Evolutionary conservation across 1,284 basidiomycete genomes (phyloP), one percentile per base, ranked within the genome.

Genomic region (Ceratobasidium sp.): DNA sequence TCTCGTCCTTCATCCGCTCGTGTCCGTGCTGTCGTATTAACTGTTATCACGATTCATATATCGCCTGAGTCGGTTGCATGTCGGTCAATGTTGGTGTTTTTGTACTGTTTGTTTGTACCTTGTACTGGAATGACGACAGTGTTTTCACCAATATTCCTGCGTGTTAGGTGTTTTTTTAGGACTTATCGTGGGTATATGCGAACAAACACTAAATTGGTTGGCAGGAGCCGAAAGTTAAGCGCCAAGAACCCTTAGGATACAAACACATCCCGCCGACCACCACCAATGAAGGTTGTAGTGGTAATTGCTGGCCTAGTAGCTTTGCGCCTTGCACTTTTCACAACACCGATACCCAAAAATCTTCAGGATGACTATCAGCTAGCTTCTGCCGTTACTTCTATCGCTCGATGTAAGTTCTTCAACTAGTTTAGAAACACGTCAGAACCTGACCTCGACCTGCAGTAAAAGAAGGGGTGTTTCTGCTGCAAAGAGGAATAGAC

Each of bases 391-490:
- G 78, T 96, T 76, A 96, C 92, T 6, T 90, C 92, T 18, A 91
- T 91, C 80, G 82, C 81, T 61, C 83, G 83, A 75, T 81, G 84
- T 86, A 77, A 78, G 85, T 82, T 14, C 58, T 12, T 18, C 12
- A 72, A 32, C 50, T 32, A 81, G 83, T 76, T 77, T 82, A 83
- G 70, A 71, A 82, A 78, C 58, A 34, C 59, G 26, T 61, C 57
- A 21, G n/a, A 41, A 59, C 59, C 14, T 48, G 61, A 72, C 48
- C 61, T 32, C 43, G 52, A 65, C 50, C 30, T 6, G 30, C 75
- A 97, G 95, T 97, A 73, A 88, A 89, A 77, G 96, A 97, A 80
- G 94, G 95, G 1, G 84, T 95, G 9, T 94, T 90, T 80, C 85
- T 97, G 14, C 89, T 89, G 76, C 81, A 84, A 41, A 83, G 90